Conservation (phyloP, 495 filamentous ascomycete genomes). For the Neurospora intermedia region DNA sequence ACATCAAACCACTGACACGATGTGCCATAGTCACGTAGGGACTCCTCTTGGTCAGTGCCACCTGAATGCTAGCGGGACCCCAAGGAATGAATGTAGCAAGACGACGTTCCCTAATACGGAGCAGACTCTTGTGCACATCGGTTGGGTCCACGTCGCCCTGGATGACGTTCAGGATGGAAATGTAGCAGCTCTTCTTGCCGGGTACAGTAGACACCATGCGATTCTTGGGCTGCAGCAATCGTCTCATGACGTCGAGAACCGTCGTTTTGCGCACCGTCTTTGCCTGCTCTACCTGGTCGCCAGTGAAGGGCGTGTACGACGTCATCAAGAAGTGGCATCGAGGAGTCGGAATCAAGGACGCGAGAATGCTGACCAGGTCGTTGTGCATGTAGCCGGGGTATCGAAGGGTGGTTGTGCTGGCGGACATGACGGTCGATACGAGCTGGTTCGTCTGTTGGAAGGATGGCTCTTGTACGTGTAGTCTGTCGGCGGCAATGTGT, state of each 20-base stretch:
- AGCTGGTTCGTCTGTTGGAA: constrained; percentile 97
- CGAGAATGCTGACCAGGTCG: constrained; percentile 92
- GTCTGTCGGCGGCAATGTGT: constrained; percentile 83
- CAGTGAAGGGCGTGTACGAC: constrained; percentile 93
- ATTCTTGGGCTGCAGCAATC: constrained; percentile 93
- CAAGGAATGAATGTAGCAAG: constrained; percentile 96
- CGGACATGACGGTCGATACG: constrained; percentile 97
- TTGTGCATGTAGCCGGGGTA: constrained; percentile 99
- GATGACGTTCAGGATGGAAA: constrained; percentile 97
- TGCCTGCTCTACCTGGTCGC: constrained; percentile 88
- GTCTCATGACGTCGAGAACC: constrained; percentile 93
- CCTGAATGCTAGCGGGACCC: constrained; percentile 97
- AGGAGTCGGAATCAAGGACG: constrained; percentile 89
- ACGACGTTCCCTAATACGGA: constrained; percentile 88
- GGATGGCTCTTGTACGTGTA: constrained; percentile 88
- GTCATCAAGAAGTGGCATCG: constrained; percentile 98
- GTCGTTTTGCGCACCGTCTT: constrained; percentile 97
- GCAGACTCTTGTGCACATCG: constrained; percentile 92
- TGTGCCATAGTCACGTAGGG: constrained; percentile 87
- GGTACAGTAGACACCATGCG: constrained; percentile 96
- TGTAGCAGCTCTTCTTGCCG: constrained; percentile 95
- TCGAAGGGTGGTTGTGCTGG: constrained; percentile 87
- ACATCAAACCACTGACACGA: constrained; percentile 91
- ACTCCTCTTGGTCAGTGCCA: constrained; percentile 90
- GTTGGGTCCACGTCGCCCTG: constrained; percentile 96